A percentile compares a stretch with the other conserved stretches of the same genome.
These are phyloP conservation scores for Boeremia lycopersici DNA, from an alignment of 2,329 filamentous ascomycete species.

Conservation along the genomic window DNA sequence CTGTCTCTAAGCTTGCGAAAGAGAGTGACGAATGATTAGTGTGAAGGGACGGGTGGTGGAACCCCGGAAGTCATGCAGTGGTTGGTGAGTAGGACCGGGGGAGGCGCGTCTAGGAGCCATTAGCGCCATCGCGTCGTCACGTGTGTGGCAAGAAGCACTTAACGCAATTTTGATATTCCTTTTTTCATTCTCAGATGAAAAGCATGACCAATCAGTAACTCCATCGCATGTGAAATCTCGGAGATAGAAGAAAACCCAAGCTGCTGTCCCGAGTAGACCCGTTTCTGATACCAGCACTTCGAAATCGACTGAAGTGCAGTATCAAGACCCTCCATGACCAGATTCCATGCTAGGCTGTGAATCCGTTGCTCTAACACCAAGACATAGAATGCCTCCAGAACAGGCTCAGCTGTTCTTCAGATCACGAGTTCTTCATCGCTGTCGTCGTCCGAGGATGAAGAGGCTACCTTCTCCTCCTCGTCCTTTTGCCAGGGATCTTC, in stretches of 20 bases:
- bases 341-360: neutral
- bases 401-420: neutral
- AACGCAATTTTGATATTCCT: conserved; percentile 7
- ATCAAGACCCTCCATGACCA: neutral
- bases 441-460: conserved; percentile 37
- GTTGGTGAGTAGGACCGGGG: conserved; percentile 12
- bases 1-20: neutral
- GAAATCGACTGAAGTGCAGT: neutral
- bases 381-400: neutral
- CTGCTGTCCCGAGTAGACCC: neutral
- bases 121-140: conserved; percentile 32
- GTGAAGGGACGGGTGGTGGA: neutral
- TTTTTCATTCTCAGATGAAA: neutral
- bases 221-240: neutral
- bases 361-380: neutral
- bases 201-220: neutral
- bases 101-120: conserved; percentile 22
- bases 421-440: conserved; percentile 34
- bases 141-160: conserved; percentile 37
- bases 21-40: neutral
- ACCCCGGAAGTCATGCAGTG: neutral
- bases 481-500: conserved; percentile 13
- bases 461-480: conserved; percentile 55
- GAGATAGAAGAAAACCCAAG: neutral
- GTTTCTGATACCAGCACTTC: neutral